Evolutionary conservation across 768 basidiomycete genomes (phyloP), one percentile per base, ranked within the genome.

Genomic region (Hemileccinum impolitum): DNA sequence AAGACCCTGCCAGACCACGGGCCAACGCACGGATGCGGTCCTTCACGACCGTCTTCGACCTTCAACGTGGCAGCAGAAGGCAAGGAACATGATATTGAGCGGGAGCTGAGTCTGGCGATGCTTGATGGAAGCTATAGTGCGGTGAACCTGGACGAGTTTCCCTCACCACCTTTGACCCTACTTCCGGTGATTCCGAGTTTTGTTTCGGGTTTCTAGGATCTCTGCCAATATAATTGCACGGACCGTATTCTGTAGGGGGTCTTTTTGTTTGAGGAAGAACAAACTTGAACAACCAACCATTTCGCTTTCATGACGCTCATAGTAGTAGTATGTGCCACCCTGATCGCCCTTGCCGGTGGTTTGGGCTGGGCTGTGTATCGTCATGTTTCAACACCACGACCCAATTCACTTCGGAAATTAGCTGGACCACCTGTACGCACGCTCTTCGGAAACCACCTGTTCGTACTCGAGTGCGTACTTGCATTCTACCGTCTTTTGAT

Each of bases 381-480:
- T 21, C 56, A 62, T 47, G 53, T 58, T 18, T 48, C 68, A n/a
- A 53, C 48, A 31, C 60, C 19, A 15, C 57, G 52, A 53, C 55
- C 50, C 45, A 73, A 75, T 48, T 77, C 84, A 15, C 69, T 90
- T 12, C 71, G 68, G 32, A 66, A 64, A 19, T 65, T 90, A 30
- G 79, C 81, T 39, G 86, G 88, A 23, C 87, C 87, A 18, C 80
- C 80, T 0, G 64, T 72, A 10, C 65, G 59, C 6, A 65, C 69
- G 19, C 71, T 77, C 58, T 76, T 86, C 45, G 72, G 67, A 23
- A 75, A 75, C 56, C 83, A 88, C 55, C 68, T 88, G 49, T 63
- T 70, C 25, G 71, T 87, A 1, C 72, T 87, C 47, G 77, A 85
- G 87, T 86, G 56, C 48, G 80, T 68, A 11, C 36, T 37, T 39